Conservation (phyloP, 2,329 filamentous ascomycete species). For the Mariannaea elegans region DNA sequence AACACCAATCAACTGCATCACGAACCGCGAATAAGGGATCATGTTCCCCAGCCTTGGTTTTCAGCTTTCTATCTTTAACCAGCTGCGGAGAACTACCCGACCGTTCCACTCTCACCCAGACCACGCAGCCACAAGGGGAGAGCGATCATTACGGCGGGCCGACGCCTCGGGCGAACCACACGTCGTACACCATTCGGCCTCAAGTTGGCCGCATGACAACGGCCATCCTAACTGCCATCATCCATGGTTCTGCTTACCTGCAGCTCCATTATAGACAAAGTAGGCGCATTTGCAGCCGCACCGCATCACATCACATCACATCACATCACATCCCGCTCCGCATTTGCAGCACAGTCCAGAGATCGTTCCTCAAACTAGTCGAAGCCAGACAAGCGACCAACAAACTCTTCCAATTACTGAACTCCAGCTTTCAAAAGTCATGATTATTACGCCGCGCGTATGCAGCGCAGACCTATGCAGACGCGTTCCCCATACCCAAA, state of each 20-base stretch:
- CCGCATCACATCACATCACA: conserved; percentile 4
- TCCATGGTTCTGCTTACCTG: conserved; percentile 6
- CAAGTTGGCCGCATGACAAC: conserved; percentile 14
- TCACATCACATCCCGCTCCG: conserved; percentile 1
- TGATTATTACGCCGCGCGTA: conserved; percentile 2
- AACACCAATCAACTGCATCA: background rate
- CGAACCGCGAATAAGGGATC: background rate
- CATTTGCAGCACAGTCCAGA: background rate
- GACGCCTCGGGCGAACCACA: conserved; percentile 7
- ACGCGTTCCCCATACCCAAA: background rate
- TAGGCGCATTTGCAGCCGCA: conserved; percentile 2
- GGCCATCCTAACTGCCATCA: conserved; percentile 3
- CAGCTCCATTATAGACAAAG: conserved; percentile 7
- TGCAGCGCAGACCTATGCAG: conserved; percentile 8
- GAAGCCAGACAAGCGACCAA: background rate
- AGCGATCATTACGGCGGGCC: conserved; percentile 2
- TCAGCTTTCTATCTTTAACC: background rate
- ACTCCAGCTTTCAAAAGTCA: background rate
- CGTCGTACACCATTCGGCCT: conserved; percentile 3
- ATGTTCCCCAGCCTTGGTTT: background rate
- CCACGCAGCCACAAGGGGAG: background rate
- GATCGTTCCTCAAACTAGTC: background rate
- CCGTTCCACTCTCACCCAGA: background rate
- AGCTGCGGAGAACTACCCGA: background rate
- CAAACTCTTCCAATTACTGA: background rate